Evolutionary conservation across 768 basidiomycete genomes (phyloP), one percentile per base, ranked within the genome.

Genomic region (Nevesoporus exiguus): DNA sequence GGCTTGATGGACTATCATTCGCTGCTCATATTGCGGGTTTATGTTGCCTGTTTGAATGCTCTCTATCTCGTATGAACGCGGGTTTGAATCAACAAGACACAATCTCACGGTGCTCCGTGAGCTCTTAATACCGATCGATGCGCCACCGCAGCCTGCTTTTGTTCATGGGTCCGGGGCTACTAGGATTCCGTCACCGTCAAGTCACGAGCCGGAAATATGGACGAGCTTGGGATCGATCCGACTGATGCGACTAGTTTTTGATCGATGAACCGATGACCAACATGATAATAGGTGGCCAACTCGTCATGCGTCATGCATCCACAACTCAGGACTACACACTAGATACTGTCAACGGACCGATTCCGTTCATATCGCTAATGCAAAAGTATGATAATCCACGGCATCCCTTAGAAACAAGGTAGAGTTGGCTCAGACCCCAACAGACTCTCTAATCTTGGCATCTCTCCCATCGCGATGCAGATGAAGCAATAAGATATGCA

Each of bases 1-100:
- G 66, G 66, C 66, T 65, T 65, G 64, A 65, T 64, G 61, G 19
- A 11, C 34, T 40, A 51, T 60, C 47, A 47, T 63, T 31, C 45
- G 31, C 52, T 24, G 10, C 54, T 60, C 58, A 56, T 57, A 39
- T 29, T 49, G 44, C 50, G 40, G 39, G 31, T 21, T 39, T 33
- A 47, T n/a, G 21, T 45, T 33, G 30, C 40, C 42, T 34, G 37
- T 49, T 31, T 51, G 17, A 45, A 44, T n/a, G 44, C 31, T 44
- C 17, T 14, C 21, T 34, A n/a, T n/a, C 39, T 43, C 40, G 47
- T 45, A 36, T 7, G 13, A 42, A 22, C 58, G 21, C 29, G 25
- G 21, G 34, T 36, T 15, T 5, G 22, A 19, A 25, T 40, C 21
- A 45, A n/a, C 40, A 40, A 42, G 22, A 34, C 40, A 36, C 14